phyloP scores from a whole-genome alignment of 2,329 filamentous ascomycete genomes.

The Plectosphaerella plurivora region DNA sequence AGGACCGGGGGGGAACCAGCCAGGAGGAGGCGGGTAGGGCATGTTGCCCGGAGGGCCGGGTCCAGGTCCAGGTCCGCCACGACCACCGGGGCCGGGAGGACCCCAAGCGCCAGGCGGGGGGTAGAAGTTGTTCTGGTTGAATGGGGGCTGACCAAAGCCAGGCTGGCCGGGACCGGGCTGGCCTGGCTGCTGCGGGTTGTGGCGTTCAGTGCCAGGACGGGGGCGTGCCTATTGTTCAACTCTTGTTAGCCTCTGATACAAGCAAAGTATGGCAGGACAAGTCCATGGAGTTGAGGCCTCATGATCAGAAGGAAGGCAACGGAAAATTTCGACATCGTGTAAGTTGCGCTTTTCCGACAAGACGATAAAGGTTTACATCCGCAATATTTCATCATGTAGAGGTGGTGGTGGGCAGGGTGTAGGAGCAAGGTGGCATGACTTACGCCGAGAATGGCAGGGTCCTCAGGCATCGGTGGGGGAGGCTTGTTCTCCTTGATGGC shows the following conservation, averaged over 20 bases:
- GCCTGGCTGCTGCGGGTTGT: slow-evolving; percentile 26
- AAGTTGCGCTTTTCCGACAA: slow-evolving; percentile 85
- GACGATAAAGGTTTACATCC: slow-evolving; percentile 80
- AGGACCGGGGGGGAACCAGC: slow-evolving; percentile 69
- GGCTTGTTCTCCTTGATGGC: slow-evolving; percentile 70
- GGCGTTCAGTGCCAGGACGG: slow-evolving; percentile 27
- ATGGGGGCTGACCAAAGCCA: slow-evolving; percentile 40
- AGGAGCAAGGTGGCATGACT: slow-evolving; percentile 42
- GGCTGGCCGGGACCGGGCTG: slow-evolving; percentile 23
- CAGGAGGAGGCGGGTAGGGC: slow-evolving; percentile 72
- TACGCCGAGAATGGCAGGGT: slow-evolving; percentile 95
- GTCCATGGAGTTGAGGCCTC: slow-evolving; percentile 9
- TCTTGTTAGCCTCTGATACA: no score
- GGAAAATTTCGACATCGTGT: slow-evolving; percentile 93
- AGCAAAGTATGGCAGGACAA: slow-evolving; percentile 3
- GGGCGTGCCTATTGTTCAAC: slow-evolving; percentile 30
- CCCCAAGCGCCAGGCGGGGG: slow-evolving; percentile 53
- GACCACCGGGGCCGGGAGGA: slow-evolving; percentile 25
- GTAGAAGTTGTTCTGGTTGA: slow-evolving; percentile 42
- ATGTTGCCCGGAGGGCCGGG: slow-evolving; percentile 63
- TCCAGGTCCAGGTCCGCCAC: slow-evolving; percentile 43
- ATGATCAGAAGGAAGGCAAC: slow-evolving; percentile 99
- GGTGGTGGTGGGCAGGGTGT: slow-evolving; percentile 9
- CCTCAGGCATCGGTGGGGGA: slow-evolving; percentile 72
- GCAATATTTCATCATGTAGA: slow-evolving; percentile 84